phyloP scores from a whole-genome alignment of 352 stramenopile genomes.

The Phytophthora podocarpi region DNA sequence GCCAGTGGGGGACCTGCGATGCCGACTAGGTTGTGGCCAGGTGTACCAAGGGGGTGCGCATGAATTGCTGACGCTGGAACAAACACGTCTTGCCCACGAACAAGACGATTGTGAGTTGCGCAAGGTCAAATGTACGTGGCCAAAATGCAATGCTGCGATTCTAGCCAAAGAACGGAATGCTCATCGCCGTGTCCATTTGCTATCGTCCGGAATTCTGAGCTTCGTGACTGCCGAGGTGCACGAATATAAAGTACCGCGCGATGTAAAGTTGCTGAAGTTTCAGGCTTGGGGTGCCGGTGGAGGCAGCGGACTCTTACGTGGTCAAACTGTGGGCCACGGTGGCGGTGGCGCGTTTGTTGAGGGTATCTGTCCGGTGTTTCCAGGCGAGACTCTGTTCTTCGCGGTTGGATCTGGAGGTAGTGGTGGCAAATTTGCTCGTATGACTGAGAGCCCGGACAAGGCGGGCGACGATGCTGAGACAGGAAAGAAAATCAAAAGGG shows the following conservation, averaged over 20 bases:
- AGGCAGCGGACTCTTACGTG: conserved; percentile 62
- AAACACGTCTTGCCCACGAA: conserved; percentile 69
- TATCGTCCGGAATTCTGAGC: conserved; percentile 61
- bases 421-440: conserved; percentile 47
- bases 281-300: conserved; percentile 76
- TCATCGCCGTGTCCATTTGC: conserved; percentile 62
- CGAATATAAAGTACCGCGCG: conserved; percentile 70
- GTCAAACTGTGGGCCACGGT: conserved; percentile 54
- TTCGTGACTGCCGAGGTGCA: conserved; percentile 69
- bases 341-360: conserved; percentile 77
- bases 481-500: conserved; percentile 22
- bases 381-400: conserved; percentile 76
- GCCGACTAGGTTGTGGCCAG: conserved; percentile 60
- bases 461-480: conserved; percentile 1
- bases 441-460: conserved; percentile 42
- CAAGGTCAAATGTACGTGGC: conserved; percentile 78
- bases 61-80: conserved; percentile 66
- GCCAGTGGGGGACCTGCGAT: conserved; percentile 61
- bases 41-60: conserved; percentile 63
- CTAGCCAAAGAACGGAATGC: conserved; percentile 64
- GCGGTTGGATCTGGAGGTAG: conserved; percentile 54
- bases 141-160: conserved; percentile 56
- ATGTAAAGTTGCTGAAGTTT: conserved; percentile 66
- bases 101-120: conserved; percentile 70
- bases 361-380: conserved; percentile 56